Evolutionary conservation across 108 stramenopile genomes (phyloP), one percentile per base, ranked within the genome.

Genomic region (Nitzschia palea): DNA sequence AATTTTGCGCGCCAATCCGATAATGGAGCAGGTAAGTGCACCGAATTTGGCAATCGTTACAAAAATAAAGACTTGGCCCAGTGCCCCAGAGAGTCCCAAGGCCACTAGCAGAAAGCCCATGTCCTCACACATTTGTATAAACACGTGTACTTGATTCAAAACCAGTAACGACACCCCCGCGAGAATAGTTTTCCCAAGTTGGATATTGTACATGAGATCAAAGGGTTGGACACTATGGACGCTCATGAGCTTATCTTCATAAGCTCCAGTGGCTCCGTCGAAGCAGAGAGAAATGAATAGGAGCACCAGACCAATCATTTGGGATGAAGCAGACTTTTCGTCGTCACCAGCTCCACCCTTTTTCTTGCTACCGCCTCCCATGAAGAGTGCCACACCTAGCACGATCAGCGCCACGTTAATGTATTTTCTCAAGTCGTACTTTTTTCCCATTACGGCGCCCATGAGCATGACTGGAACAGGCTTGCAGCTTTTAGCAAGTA

Each of bases 121-220:
- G n/a, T 97, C 91, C 67, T 90, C 82, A 43, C 93, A 89, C 96
- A 96, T 97, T 73, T 87, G 76, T 28, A 91, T 73, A 70, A 99
- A 99, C n/a, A 87, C 76, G 53, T 97, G 93, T 22, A 97, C 80
- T 75, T 98, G 93, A 57, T 96, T 96, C 45, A 94, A 68, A 28
- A 98, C 86, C 50, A 98, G 78, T 5, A 98, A 83, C 12, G 81
- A 86, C 17, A 98, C 75, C 6, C 95, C 96, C 0, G 96, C 95
- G 44, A 98, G 65, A 34, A 98, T 96, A 23, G 94, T 95, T 82
- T 99, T 99, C 22, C 97, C 97, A 71, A 99, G 81, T 70, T 99
- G 98, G 61, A 99, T 99, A 68, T 98, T 98, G 84, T 95, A 98
- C 98, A 99, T 99, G 44, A 99, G 81, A 76, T 98, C 96, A 76